Base-by-base conservation (phyloP, 192 early-diverging fungal species). In the Rhizoclosmatium globosum region DNA sequence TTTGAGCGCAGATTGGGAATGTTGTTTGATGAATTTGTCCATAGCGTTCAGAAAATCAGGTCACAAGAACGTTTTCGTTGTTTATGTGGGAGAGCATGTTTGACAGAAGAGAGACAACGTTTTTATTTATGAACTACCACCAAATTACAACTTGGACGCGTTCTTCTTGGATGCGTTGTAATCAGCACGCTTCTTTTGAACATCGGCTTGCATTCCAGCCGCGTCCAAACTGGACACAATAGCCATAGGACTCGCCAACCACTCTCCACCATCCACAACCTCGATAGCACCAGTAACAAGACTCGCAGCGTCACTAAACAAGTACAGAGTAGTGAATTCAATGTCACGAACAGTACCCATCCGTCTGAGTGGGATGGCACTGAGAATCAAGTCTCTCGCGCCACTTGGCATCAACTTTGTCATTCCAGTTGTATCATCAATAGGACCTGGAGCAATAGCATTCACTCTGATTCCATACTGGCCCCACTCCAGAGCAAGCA, bases 401-500 rank as follows among this genome's bases (percentile, higher is more conserved):
- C 11, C 13, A 72, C 70, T 60, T 31, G 61, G 61, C 61, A 3
- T 68, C 61, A 81, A 66, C 66, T 57, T 85, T 2, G 66, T 44
- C 64, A 88, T 83, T 46, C 87, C 87, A 38, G 46, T 59, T 50
- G 87, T 88, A 43, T 79, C 84, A n/a, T 74, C 82, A 61, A 88
- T 86, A 41, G 87, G 87, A 46, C 92, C 92, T 42, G 92, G 93
- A 3, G 92, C 85, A 79, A 94, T 89, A 41, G 79, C 85, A 81
- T 92, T 92, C 60, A 89, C 86, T 74, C 93, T 90, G 78, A 94
- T 89, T 31, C 81, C 84, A 64, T 92, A 87, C 19, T 88, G 89
- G 43, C 93, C 93, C 84, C 91, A 92, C 74, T 94, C 93, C 39
- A 91, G 87, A 38, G 93, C 92, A 38, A 85, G 62, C 38, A 71